phyloP scores from a whole-genome alignment of 345 rosid genomes.

The Carallia pectinifolia region DNA sequence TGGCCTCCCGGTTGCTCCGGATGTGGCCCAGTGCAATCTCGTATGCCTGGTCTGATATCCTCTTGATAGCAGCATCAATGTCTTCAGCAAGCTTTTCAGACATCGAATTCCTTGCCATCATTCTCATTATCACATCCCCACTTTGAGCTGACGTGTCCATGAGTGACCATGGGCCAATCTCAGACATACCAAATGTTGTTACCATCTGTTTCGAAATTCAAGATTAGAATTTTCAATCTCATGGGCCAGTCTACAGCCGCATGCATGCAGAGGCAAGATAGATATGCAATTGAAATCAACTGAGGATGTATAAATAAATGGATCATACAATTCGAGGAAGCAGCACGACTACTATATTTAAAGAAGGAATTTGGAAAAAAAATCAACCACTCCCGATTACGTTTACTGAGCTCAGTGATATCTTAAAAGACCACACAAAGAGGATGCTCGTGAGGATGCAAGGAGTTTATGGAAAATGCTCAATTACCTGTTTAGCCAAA shows the following conservation, averaged over 20 bases:
- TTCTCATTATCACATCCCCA: conserved; percentile 82
- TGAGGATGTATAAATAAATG: neutral
- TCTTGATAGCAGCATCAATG: conserved; percentile 76
- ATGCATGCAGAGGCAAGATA: neutral
- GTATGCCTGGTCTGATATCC: conserved; percentile 74
- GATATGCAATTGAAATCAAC: neutral
- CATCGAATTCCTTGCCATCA: conserved; percentile 99
- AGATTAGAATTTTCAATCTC: neutral
- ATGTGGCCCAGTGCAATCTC: conserved; percentile 77
- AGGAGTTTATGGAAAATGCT: neutral
- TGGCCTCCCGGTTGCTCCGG: conserved; percentile 90
- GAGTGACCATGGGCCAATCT: conserved; percentile 96
- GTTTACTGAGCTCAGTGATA: no score
- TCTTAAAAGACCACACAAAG: no score
- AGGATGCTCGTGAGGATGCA: neutral
- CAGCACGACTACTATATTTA: no score
- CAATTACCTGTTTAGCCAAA: conserved; percentile 77
- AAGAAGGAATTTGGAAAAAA: no score
- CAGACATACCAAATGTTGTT: conserved; percentile 96
- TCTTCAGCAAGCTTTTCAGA: conserved; percentile 95
- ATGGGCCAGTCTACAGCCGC: neutral
- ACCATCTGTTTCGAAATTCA: conserved; percentile 71
- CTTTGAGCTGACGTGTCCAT: conserved; percentile 81
- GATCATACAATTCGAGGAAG: no score
- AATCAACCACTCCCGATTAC: no score